phyloP scores from a whole-genome alignment of 805 yeast genomes.

The Spathaspora gorwiae region DNA sequence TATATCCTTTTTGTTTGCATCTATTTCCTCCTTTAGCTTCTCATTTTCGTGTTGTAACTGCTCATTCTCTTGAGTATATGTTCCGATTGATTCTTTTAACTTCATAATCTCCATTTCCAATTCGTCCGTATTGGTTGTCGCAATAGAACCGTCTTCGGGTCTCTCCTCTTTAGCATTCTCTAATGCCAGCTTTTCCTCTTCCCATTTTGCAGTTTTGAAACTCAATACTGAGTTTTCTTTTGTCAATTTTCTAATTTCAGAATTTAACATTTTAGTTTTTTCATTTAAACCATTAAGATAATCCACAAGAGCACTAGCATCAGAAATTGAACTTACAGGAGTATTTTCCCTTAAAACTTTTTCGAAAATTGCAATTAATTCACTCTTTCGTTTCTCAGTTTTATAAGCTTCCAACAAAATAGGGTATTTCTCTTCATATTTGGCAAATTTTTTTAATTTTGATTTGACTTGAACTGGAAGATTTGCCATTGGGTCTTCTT shows the following conservation, averaged over 20 bases:
- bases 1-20: not conserved
- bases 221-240: slow-evolving; percentile 22
- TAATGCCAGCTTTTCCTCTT: not conserved
- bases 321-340: slow-evolving; percentile 72
- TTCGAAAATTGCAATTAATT: slow-evolving; percentile 60
- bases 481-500: not conserved
- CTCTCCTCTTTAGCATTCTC: not conserved
- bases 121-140: not conserved
- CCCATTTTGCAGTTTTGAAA: slow-evolving; percentile 5
- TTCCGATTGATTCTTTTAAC: not conserved
- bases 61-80: not conserved
- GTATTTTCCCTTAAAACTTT: slow-evolving; percentile 70
- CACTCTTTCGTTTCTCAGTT: slow-evolving; percentile 64
- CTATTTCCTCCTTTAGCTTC: not conserved
- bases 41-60: not conserved
- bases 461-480: slow-evolving; percentile 55
- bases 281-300: slow-evolving; percentile 60
- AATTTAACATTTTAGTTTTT: slow-evolving; percentile 56
- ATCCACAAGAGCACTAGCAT: slow-evolving; percentile 64
- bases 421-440: slow-evolving; percentile 91
- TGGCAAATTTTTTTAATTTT: slow-evolving; percentile 68
- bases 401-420: slow-evolving; percentile 79
- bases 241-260: slow-evolving; percentile 55
- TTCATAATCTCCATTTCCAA: slow-evolving; percentile 1
- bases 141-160: not conserved